phyloP scores from a whole-genome alignment of 495 filamentous ascomycete genomes.

The Penicillium egyptiacum region DNA sequence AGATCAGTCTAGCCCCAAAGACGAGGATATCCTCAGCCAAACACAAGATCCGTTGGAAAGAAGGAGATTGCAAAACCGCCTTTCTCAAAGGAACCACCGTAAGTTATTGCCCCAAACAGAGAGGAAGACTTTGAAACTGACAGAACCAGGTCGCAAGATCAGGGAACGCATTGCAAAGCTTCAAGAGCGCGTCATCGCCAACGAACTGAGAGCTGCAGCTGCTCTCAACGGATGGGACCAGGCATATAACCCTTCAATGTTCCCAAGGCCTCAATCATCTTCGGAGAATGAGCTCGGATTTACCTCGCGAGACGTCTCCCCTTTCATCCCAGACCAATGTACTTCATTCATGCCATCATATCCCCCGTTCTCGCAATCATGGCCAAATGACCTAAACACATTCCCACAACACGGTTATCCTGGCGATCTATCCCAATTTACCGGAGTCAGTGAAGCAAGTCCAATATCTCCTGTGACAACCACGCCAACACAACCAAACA shows the following conservation, averaged over 20 bases:
- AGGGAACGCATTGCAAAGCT: slow-evolving; percentile 46
- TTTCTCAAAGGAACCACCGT: slow-evolving; percentile 44
- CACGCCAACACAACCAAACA: background rate
- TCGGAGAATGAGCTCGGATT: background rate
- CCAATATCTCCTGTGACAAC: background rate
- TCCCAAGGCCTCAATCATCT: background rate
- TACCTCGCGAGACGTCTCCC: background rate
- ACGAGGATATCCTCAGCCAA: slow-evolving; percentile 13
- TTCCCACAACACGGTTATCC: background rate
- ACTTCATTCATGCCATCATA: slow-evolving; percentile 13
- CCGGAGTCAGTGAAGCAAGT: background rate
- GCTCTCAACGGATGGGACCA: slow-evolving; percentile 36
- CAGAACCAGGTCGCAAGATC: slow-evolving; percentile 37
- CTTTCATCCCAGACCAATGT: slow-evolving; percentile 3
- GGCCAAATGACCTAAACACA: slow-evolving; percentile 6
- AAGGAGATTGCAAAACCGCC: slow-evolving; percentile 37
- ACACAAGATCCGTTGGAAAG: slow-evolving; percentile 33
- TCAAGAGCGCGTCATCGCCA: slow-evolving; percentile 45
- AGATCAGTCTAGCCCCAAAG: slow-evolving; percentile 1
- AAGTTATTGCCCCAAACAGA: background rate
- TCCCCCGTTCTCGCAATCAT: background rate
- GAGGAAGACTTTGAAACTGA: background rate
- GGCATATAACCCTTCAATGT: slow-evolving; percentile 11
- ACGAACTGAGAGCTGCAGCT: slow-evolving; percentile 39
- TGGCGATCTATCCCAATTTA: slow-evolving; percentile 2